A percentile compares a stretch with the other conserved stretches of the same genome.
Conservation (phyloP, 108 stramenopile genomes). For the Cyclotella sp. region DNA sequence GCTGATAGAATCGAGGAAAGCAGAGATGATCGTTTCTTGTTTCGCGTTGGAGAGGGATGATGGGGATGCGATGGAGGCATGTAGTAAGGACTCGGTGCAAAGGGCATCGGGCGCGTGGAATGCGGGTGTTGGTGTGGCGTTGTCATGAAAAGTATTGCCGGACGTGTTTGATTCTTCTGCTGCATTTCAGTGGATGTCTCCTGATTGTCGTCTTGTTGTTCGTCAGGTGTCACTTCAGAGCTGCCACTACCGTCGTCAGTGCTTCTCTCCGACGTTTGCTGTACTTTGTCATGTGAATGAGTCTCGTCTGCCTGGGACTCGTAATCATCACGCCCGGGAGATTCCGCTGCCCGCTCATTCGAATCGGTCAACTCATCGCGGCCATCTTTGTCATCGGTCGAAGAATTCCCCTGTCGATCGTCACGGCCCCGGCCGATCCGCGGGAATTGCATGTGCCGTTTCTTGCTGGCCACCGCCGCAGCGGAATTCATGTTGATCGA, state of each 20-base stretch:
- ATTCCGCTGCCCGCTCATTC: background rate
- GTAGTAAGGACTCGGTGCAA: background rate
- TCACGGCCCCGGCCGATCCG: background rate
- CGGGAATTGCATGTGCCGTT: background rate
- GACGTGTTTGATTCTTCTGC: constrained; percentile 18
- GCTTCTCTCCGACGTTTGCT: background rate
- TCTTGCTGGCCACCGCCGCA: background rate
- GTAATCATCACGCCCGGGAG: background rate
- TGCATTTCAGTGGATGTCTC: background rate
- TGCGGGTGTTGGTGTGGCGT: constrained; percentile 17
- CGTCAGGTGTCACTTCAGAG: background rate
- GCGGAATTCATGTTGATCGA: background rate
- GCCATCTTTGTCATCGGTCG: background rate
- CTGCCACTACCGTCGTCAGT: background rate
- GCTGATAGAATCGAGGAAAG: constrained; percentile 43
- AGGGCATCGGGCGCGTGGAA: background rate
- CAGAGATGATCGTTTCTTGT: constrained; percentile 31
- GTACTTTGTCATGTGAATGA: background rate
- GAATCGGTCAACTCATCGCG: background rate
- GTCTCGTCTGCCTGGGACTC: background rate
- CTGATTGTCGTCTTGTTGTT: background rate
- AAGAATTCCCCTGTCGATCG: background rate
- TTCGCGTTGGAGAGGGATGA: background rate
- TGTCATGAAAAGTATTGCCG: constrained; percentile 23
- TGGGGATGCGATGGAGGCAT: constrained; percentile 19